Base-by-base conservation (phyloP, 345 rosid species). In the Syzygium grande region DNA sequence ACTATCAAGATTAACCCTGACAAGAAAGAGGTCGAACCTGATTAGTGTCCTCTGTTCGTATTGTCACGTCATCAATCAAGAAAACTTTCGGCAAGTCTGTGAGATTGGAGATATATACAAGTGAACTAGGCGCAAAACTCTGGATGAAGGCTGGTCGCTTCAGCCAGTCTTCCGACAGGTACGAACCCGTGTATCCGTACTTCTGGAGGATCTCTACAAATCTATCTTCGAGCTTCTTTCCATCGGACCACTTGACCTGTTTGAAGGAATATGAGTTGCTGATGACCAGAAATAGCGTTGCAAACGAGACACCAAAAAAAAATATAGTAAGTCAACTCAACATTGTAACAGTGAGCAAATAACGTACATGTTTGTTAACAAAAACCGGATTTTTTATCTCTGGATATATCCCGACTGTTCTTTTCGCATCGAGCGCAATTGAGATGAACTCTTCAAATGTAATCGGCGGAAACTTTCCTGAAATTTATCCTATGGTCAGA, bases 391-490 rank as follows among this genome's bases (percentile, higher is more conserved):
- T 91, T 59, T 92, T 92, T 9, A 92, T 92, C 90, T 92, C 93
- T 34, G 94, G 94, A 58, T 92, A 92, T 86, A 92, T 92, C 49
- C 94, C 94, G 27, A 92, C 92, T 5, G 90, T 89, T 88, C 93
- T 88, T 23, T 88, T 63, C 7, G 93, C 93, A 86, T 91, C 90
- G 88, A 89, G 80, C 38, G 94, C 93, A 34, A 92, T 91, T 61
- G 93, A 86, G 83, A 92, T 92, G 90, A 58, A 92, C 80, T 91
- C 92, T 83, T 92, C 93, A 58, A 92, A 92, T n/a, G 94, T 92
- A 16, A 92, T 86, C 9, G 85, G 89, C 25, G 87, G 86, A 87
- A 84, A 92, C 86, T 90, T 89, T n/a, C 94, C 94, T 92, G 89
- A 49, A 56, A 23, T 14, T 53, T 38, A 52, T 22, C 27, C 3